phyloP scores from a whole-genome alignment of 1,139 yeast species.

The Suhomyces bribrorum region DNA sequence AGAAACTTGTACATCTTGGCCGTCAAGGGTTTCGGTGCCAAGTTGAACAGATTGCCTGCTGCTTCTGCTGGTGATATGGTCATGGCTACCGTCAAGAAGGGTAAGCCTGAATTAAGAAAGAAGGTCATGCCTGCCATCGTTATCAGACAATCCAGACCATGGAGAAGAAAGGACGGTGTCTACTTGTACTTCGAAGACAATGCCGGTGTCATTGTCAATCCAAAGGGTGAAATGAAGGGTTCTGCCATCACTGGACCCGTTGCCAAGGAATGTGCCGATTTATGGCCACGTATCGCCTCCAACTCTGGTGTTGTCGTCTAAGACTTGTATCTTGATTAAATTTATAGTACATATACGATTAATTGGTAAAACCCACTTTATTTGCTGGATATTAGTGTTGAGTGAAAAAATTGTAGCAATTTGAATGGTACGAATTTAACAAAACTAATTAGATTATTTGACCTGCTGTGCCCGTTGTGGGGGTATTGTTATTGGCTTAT shows the following conservation, averaged over 20 bases:
- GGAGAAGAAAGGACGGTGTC: conserved; percentile 99
- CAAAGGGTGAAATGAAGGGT: conserved; percentile 99
- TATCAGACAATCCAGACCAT: conserved; percentile 98
- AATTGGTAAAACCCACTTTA: conserved; percentile 3
- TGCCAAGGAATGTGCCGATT: conserved; percentile 99
- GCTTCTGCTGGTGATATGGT: conserved; percentile 99
- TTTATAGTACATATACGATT: conserved; percentile 9
- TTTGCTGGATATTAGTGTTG: too few species aligned
- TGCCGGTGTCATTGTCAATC: conserved; percentile 99
- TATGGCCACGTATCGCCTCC: conserved; percentile 99
- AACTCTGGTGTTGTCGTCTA: conserved; percentile 99
- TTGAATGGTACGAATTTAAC: background rate
- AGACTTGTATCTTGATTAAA: conserved; percentile 14
- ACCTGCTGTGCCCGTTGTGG: too few species aligned
- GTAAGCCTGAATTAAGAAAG: conserved; percentile 99
- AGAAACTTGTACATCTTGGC: conserved; percentile 98
- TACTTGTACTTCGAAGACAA: conserved; percentile 99
- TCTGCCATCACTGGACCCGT: conserved; percentile 99
- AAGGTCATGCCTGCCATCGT: conserved; percentile 99
- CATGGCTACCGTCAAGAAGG: conserved; percentile 99
- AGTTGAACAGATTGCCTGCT: conserved; percentile 99
- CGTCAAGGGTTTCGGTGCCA: conserved; percentile 99
- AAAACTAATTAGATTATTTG: too few species aligned
- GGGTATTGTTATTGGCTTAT: too few species aligned
- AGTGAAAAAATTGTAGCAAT: background rate